Percentiles rank a stretch among this genome's conserved stretches.
Evolutionary conservation across 2,329 filamentous ascomycete genomes (phyloP).

Genomic region (Aureobasidium sp.): DNA sequence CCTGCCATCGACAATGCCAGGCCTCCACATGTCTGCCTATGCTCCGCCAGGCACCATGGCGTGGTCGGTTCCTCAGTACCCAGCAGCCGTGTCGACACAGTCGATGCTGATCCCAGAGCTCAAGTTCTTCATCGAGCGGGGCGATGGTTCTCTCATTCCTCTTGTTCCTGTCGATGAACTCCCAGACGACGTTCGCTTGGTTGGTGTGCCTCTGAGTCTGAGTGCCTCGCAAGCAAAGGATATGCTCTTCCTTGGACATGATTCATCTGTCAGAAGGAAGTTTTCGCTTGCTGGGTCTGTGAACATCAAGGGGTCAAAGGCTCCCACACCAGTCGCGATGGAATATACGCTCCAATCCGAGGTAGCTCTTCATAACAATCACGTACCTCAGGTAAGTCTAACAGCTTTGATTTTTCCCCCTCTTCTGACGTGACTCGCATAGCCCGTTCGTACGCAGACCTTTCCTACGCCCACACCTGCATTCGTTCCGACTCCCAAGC

Average conservation of each 20-base stretch:
- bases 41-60: not conserved
- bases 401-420: not conserved
- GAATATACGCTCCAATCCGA: not conserved
- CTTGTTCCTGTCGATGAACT: conserved; percentile 38
- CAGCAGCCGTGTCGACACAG: not conserved
- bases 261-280: conserved; percentile 19
- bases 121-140: conserved; percentile 32
- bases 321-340: conserved; percentile 11
- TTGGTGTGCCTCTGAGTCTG: conserved; percentile 30
- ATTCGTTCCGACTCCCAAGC: not conserved
- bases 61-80: not conserved
- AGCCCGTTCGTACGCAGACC: not conserved
- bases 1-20: not conserved
- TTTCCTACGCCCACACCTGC: not conserved
- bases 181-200: conserved; percentile 30
- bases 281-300: conserved; percentile 15
- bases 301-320: conserved; percentile 18
- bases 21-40: not conserved
- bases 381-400: not conserved
- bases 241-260: conserved; percentile 25
- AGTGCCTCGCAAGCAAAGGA: conserved; percentile 23
- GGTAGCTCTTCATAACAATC: not conserved
- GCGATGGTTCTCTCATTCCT: conserved; percentile 29
- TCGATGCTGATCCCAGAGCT: not conserved
- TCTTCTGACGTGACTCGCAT: not conserved